These are phyloP conservation scores for Carex scoparia DNA, from an alignment of 176 grass and related monocot genomes.

Conservation along the genomic window DNA sequence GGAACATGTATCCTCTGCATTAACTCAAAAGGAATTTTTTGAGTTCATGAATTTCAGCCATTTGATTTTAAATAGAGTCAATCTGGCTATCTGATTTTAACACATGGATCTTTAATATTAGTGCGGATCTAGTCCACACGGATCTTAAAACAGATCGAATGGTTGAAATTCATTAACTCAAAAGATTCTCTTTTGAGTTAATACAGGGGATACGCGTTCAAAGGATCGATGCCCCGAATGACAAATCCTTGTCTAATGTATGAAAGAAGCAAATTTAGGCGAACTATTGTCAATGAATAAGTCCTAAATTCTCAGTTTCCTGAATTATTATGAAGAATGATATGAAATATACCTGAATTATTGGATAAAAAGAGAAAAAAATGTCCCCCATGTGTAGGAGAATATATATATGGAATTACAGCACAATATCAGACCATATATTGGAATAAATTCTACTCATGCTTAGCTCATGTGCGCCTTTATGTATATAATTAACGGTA, in stretches of 20 bases:
- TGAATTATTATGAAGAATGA: slow-evolving; percentile 25
- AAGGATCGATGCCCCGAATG: neutral
- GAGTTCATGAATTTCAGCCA: no score
- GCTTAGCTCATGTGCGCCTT: neutral
- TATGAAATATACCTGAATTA: slow-evolving; percentile 26
- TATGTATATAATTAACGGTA: neutral
- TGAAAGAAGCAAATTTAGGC: neutral
- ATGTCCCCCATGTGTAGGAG: slow-evolving; percentile 1
- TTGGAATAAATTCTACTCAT: slow-evolving; percentile 23
- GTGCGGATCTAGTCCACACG: no score
- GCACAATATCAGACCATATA: neutral
- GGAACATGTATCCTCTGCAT: no score
- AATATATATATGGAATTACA: slow-evolving; percentile 15
- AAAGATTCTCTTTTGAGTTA: no score
- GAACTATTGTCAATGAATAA: neutral
- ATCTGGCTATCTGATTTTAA: no score
- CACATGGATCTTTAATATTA: no score
- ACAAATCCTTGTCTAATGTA: neutral
- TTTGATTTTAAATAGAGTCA: no score
- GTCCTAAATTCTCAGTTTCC: slow-evolving; percentile 15
- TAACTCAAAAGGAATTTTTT: no score
- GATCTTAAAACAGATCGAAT: no score
- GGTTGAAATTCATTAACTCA: no score
- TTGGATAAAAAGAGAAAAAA: neutral
- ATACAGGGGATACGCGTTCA: no score